These are phyloP conservation scores for Sanguinoderma infundibulare DNA, from an alignment of 1,284 basidiomycete genomes.

Conservation along the genomic window DNA sequence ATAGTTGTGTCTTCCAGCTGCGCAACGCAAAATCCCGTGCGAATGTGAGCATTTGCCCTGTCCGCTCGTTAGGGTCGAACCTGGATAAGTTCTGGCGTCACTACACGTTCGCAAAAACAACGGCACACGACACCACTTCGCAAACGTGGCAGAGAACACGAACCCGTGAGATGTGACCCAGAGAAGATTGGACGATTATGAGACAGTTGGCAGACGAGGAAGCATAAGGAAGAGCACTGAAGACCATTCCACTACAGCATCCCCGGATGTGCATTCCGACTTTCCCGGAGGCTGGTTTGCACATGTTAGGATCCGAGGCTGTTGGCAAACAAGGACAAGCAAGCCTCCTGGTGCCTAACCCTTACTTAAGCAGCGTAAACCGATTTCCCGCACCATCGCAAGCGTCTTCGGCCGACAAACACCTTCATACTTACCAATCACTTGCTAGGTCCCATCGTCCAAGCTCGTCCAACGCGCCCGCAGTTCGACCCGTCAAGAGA, in stretches of 20 bases:
- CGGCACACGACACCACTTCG: not conserved
- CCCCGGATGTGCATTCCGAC: not conserved
- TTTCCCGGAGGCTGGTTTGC: constrained; percentile 25
- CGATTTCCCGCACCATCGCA: not conserved
- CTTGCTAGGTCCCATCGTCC: too few relatives aligned
- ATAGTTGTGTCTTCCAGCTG: not conserved
- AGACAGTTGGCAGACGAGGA: not conserved
- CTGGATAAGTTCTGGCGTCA: not conserved
- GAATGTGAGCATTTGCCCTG: not conserved
- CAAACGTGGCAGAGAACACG: not conserved
- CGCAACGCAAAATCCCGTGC: not conserved
- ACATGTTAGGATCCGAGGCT: constrained; percentile 30
- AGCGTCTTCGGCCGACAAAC: not conserved
- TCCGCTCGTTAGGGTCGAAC: not conserved
- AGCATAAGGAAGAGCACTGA: not conserved
- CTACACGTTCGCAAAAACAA: not conserved
- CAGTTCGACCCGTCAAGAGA: too few relatives aligned
- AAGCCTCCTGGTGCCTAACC: too few relatives aligned
- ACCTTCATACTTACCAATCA: too few relatives aligned
- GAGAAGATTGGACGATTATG: not conserved
- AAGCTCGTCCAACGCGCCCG: too few relatives aligned
- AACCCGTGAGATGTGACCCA: not conserved
- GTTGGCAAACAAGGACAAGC: constrained; percentile 22
- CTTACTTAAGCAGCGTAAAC: too few relatives aligned
- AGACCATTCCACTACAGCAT: not conserved